phyloP scores from a whole-genome alignment of 2,329 filamentous ascomycete species.

The Pestalotiopsis sp. region DNA sequence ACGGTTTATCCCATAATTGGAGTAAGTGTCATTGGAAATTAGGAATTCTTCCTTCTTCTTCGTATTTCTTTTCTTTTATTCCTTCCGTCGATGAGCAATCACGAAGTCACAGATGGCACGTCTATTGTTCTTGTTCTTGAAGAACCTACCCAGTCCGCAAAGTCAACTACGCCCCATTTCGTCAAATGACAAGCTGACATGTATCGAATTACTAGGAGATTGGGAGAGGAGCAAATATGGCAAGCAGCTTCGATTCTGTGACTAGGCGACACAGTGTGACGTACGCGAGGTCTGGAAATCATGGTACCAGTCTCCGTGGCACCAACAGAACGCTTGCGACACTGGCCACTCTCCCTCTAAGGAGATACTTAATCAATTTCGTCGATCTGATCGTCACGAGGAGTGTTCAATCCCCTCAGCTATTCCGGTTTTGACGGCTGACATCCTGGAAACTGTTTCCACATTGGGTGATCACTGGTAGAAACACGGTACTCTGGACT shows the following conservation, averaged over 20 bases:
- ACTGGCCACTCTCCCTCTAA: not conserved
- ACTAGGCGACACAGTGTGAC: too few species aligned
- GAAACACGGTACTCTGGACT: too few species aligned
- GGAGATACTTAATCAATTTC: not conserved
- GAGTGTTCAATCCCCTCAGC: not conserved
- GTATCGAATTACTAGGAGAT: not conserved
- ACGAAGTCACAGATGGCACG: too few species aligned
- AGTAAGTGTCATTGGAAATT: not conserved
- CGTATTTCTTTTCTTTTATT: too few species aligned
- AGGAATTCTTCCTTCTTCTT: too few species aligned
- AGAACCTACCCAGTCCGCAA: too few species aligned
- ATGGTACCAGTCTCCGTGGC: not conserved
- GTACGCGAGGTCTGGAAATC: not conserved
- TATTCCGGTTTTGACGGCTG: too few species aligned
- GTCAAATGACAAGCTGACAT: not conserved
- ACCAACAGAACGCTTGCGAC: not conserved
- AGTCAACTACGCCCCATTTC: not conserved
- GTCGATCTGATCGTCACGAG: not conserved
- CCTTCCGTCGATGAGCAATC: too few species aligned
- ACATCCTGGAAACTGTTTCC: too few species aligned
- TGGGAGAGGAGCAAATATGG: slow-evolving; percentile 5
- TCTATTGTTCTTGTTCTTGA: too few species aligned
- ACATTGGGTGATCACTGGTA: too few species aligned
- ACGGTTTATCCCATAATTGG: not conserved
- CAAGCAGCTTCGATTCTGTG: not conserved